These are phyloP conservation scores for Fusarium udum DNA, from an alignment of 2,329 filamentous ascomycete genomes.

Conservation along the genomic window DNA sequence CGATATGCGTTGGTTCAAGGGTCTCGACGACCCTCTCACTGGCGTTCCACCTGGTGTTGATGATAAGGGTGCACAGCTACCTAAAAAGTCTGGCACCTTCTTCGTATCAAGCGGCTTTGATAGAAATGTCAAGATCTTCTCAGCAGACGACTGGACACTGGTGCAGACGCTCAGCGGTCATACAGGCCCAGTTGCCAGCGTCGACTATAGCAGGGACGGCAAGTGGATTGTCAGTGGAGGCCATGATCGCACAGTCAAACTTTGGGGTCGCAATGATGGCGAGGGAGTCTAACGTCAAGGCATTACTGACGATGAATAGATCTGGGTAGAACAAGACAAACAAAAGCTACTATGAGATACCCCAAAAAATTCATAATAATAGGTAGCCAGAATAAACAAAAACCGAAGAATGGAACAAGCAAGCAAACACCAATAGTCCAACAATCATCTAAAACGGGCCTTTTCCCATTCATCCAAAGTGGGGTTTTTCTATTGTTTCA, in stretches of 20 bases:
- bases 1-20: constrained; percentile 94
- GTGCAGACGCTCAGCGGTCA: constrained; percentile 90
- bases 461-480: constrained; percentile 6
- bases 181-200: constrained; percentile 89
- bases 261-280: constrained; percentile 89
- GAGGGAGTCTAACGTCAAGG: constrained; percentile 55
- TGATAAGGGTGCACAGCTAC: constrained; percentile 72
- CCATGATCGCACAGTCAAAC: constrained; percentile 92
- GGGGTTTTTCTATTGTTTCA: constrained; percentile 24
- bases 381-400: constrained; percentile 2
- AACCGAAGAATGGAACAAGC: neutral
- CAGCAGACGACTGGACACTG: constrained; percentile 93
- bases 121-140: constrained; percentile 94
- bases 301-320: constrained; percentile 14
- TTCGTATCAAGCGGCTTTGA: constrained; percentile 93
- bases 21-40: constrained; percentile 76
- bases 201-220: constrained; percentile 86
- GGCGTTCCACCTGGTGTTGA: constrained; percentile 68
- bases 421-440: neutral
- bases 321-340: constrained; percentile 27
- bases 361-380: constrained; percentile 29
- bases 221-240: constrained; percentile 95
- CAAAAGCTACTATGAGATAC: constrained; percentile 39
- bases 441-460: neutral
- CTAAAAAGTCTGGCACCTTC: constrained; percentile 90